Percentiles rank a stretch among this genome's conserved stretches.
phyloP scores from a whole-genome alignment of 2,329 filamentous ascomycete species.

The Cryphonectria naterciae region DNA sequence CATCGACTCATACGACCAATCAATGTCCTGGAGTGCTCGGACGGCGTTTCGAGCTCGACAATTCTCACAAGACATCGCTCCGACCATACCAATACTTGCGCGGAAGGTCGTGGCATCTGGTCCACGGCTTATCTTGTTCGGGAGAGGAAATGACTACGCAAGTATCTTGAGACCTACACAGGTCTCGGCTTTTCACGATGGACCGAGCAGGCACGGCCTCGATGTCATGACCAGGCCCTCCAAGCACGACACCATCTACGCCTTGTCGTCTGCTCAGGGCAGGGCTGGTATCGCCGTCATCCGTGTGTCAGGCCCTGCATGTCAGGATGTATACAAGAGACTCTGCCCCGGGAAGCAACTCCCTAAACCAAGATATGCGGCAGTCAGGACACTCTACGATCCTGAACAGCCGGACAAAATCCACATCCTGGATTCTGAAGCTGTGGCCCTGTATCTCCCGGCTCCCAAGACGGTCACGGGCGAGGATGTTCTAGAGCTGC shows the following conservation, averaged over 20 bases:
- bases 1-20: constrained; percentile 1
- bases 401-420: constrained; percentile 37
- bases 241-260: constrained; percentile 77
- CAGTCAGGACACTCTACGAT: constrained; percentile 74
- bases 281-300: constrained; percentile 90
- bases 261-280: constrained; percentile 83
- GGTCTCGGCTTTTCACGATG: not conserved
- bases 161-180: not conserved
- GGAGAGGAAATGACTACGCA: constrained; percentile 8
- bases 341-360: constrained; percentile 53
- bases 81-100: not conserved
- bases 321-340: constrained; percentile 61
- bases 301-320: constrained; percentile 80
- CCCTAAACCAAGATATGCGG: constrained; percentile 62
- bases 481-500: constrained; percentile 88
- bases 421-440: constrained; percentile 75
- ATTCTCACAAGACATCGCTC: not conserved
- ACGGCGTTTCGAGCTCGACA: constrained; percentile 23
- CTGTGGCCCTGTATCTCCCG: constrained; percentile 83
- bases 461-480: constrained; percentile 83
- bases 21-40: constrained; percentile 30
- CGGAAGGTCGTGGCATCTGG: not conserved
- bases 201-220: not conserved
- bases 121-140: not conserved
- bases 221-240: constrained; percentile 21